A percentile compares a stretch with the other conserved stretches of the same genome.
phyloP scores from a whole-genome alignment of 2,329 filamentous ascomycete genomes.

The Fusarium palustre region DNA sequence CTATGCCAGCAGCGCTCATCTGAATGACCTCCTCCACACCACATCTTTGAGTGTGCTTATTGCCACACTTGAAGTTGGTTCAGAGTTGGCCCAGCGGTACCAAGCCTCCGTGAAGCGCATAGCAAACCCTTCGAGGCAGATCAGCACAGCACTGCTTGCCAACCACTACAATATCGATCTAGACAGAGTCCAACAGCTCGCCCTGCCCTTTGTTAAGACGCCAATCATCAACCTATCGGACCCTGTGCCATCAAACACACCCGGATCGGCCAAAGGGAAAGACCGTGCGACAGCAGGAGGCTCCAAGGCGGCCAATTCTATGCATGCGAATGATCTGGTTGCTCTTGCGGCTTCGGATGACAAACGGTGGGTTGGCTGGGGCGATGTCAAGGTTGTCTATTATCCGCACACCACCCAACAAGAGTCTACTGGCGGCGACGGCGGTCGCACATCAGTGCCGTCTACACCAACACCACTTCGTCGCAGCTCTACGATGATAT shows the following conservation, averaged over 20 bases:
- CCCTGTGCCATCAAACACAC: constrained; percentile 64
- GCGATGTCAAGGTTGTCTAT: constrained; percentile 82
- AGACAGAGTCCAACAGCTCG: constrained; percentile 86
- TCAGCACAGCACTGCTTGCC: constrained; percentile 78
- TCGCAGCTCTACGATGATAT: constrained; percentile 70
- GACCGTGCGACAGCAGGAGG: constrained; percentile 67
- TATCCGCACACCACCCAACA: constrained; percentile 65
- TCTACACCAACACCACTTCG: constrained; percentile 81
- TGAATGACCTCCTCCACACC: constrained; percentile 90
- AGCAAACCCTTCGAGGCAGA: constrained; percentile 70
- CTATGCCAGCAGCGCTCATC: constrained; percentile 90
- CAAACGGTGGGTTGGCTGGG: constrained; percentile 79
- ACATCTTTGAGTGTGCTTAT: constrained; percentile 84
- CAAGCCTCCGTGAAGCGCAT: constrained; percentile 87
- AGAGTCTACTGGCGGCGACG: constrained; percentile 42
- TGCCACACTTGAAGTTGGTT: constrained; percentile 80
- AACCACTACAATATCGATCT: constrained; percentile 86
- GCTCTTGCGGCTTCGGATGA: constrained; percentile 74
- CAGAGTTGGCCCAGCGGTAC: constrained; percentile 91
- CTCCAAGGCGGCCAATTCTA: constrained; percentile 64
- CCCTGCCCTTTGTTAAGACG: constrained; percentile 83
- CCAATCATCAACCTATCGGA: constrained; percentile 65
- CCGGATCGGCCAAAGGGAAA: constrained; percentile 76
- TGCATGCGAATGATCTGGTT: constrained; percentile 87
- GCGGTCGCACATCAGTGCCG: constrained; percentile 62